A percentile compares a stretch with the other conserved stretches of the same genome.
These are phyloP conservation scores for Pseudocercospora fijiensis DNA, from an alignment of 2,329 filamentous ascomycete species.

Conservation along the genomic window DNA sequence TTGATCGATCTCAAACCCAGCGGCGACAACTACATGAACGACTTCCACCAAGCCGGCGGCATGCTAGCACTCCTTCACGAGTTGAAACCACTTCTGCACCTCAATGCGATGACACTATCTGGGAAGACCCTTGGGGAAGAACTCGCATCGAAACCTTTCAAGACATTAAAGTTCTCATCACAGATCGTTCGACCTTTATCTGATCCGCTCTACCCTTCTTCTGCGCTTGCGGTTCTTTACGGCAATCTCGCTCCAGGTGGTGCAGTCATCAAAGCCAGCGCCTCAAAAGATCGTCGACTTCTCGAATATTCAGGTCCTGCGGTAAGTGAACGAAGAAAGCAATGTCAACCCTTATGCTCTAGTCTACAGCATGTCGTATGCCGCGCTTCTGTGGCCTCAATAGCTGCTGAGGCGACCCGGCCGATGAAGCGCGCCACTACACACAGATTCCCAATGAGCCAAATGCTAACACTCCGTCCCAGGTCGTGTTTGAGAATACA, in stretches of 20 bases:
- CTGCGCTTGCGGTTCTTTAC: conserved; percentile 48
- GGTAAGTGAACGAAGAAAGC: too few relatives aligned
- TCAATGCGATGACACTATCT: conserved; percentile 48
- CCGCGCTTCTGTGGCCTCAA: too few relatives aligned
- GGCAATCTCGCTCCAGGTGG: conserved; percentile 53
- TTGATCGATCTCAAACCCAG: conserved; percentile 55
- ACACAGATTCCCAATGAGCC: too few relatives aligned
- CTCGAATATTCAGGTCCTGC: conserved; percentile 48
- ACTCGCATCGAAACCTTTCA: conserved; percentile 46
- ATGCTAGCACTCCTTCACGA: conserved; percentile 52
- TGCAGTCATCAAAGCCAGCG: conserved; percentile 53
- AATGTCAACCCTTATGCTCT: too few relatives aligned
- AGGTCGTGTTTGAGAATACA: conserved; percentile 52
- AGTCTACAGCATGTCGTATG: too few relatives aligned
- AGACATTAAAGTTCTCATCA: conserved; percentile 43
- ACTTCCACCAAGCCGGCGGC: conserved; percentile 55
- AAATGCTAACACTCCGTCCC: too few relatives aligned
- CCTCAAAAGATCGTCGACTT: conserved; percentile 49
- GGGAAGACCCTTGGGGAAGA: conserved; percentile 51
- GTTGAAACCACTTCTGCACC: conserved; percentile 48
- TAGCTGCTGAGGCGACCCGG: too few relatives aligned
- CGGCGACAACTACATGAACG: conserved; percentile 56
- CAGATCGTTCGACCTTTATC: conserved; percentile 48
- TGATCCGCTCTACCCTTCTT: conserved; percentile 47
- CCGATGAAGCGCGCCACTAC: too few relatives aligned